These are phyloP conservation scores for Marasmius fiardii DNA, from an alignment of 1,284 basidiomycete species.

Conservation along the genomic window DNA sequence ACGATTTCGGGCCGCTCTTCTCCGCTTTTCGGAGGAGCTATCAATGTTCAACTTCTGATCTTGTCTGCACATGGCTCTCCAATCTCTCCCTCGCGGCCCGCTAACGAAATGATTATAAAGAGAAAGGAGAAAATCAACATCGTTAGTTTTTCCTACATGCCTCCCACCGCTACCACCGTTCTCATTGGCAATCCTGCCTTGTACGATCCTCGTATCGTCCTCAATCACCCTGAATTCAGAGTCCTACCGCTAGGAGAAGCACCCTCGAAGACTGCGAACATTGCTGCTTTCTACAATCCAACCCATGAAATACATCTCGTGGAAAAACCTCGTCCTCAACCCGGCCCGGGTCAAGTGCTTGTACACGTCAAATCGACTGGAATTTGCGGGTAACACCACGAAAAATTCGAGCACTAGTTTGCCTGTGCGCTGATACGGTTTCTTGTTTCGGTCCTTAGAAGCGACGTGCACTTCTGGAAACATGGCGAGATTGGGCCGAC, in stretches of 20 bases:
- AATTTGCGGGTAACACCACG: constrained; percentile 51
- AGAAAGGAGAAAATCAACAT: neutral
- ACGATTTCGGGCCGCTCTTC: too few relatives aligned
- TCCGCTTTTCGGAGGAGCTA: too few relatives aligned
- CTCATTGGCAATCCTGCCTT: constrained; percentile 36
- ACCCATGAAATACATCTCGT: constrained; percentile 58
- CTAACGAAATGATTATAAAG: neutral
- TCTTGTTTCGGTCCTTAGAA: constrained; percentile 27
- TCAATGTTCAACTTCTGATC: neutral
- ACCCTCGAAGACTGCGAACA: constrained; percentile 42
- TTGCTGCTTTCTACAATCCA: constrained; percentile 61
- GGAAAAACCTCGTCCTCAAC: constrained; percentile 52
- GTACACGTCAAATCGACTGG: constrained; percentile 61
- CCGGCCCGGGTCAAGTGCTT: constrained; percentile 58
- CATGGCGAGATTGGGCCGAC: constrained; percentile 62
- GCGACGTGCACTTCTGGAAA: constrained; percentile 66
- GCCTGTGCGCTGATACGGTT: neutral
- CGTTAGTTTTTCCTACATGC: neutral
- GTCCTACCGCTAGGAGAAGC: constrained; percentile 44
- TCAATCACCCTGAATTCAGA: constrained; percentile 49
- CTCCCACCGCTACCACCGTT: constrained; percentile 5
- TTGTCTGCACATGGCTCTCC: neutral
- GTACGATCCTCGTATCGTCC: constrained; percentile 50
- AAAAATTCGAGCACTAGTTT: constrained; percentile 1
- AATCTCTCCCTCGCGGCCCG: neutral